These are phyloP conservation scores for Karstenula rhodostoma DNA, from an alignment of 2,329 filamentous ascomycete genomes.

Conservation along the genomic window DNA sequence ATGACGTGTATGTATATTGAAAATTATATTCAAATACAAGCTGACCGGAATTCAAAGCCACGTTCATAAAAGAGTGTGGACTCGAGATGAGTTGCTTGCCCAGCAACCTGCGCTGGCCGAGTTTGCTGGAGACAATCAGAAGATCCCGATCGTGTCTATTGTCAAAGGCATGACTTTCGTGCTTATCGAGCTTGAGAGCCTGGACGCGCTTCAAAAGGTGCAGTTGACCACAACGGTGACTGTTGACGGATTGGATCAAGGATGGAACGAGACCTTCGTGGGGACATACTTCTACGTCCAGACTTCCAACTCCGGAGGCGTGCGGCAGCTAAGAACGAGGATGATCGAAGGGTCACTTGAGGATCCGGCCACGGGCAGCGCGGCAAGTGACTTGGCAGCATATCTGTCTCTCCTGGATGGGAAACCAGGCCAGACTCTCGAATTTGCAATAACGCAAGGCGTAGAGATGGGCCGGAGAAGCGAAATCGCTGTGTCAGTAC, in stretches of 20 bases:
- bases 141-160: constrained; percentile 56
- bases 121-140: constrained; percentile 22
- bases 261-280: constrained; percentile 64
- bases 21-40: constrained; percentile 25
- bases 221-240: constrained; percentile 47
- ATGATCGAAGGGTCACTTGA: constrained; percentile 64
- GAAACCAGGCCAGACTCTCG: constrained; percentile 39
- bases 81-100: constrained; percentile 33
- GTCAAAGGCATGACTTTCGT: constrained; percentile 79
- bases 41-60: constrained; percentile 28
- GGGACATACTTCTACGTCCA: constrained; percentile 68
- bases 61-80: constrained; percentile 36
- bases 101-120: constrained; percentile 48
- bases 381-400: constrained; percentile 56
- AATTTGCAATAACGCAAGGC: constrained; percentile 58
- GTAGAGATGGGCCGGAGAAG: constrained; percentile 62
- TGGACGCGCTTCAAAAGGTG: constrained; percentile 64
- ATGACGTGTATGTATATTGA: constrained; percentile 69
- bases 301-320: constrained; percentile 39
- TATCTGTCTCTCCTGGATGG: constrained; percentile 55
- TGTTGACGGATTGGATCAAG: constrained; percentile 48
- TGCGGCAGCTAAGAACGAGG: constrained; percentile 60
- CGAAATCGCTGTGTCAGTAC: constrained; percentile 58
- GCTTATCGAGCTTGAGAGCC: constrained; percentile 67
- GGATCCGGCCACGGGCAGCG: constrained; percentile 61